Base-by-base conservation (phyloP, 495 filamentous ascomycete genomes). In the Penicillium steckii region DNA sequence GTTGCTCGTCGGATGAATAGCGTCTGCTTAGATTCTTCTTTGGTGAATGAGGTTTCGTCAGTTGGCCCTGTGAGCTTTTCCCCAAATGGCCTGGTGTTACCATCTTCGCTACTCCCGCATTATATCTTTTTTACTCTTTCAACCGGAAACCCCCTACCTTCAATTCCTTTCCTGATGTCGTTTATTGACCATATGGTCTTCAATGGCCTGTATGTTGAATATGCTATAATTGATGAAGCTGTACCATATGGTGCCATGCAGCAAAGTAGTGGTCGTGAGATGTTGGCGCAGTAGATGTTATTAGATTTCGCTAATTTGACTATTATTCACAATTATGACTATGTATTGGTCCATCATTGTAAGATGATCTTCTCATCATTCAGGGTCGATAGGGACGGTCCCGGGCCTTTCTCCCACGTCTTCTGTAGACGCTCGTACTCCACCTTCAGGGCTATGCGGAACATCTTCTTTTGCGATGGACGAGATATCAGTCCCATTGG, bases 1-100 rank as follows among this genome's bases (percentile, higher is more conserved):
- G 29, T 59, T 56, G 48, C 53, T 55, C 52, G 40, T 52, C 52
- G 30, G 33, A 53, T 59, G 64, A 56, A 67, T 60, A 69, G 62
- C 64, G 55, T 61, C 57, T 55, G 53, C 56, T 61, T 65, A 67
- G 57, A 66, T 57, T 37, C 55, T 59, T 57, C 55, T 55, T 25
- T 50, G 41, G 46, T 46, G 44, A 55, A 43, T 55, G 53, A 46
- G 52, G 56, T 48, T 45, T 21, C 46, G 38, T 62, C 52, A 38
- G 51, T 30, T 50, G 47, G 18, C 25, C 57, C 59, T 49, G 48
- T 51, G 51, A 52, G 52, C 48, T 51, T 33, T 48, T 49, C 43
- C 44, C 29, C 25, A 51, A 44, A 54, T n/a, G 22, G 52, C 41
- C 53, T 55, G 52, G 56, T 55, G 52, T 62, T 63, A 52, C 57